phyloP scores from a whole-genome alignment of 78 protist species.

The Chrysochromulina parva region DNA sequence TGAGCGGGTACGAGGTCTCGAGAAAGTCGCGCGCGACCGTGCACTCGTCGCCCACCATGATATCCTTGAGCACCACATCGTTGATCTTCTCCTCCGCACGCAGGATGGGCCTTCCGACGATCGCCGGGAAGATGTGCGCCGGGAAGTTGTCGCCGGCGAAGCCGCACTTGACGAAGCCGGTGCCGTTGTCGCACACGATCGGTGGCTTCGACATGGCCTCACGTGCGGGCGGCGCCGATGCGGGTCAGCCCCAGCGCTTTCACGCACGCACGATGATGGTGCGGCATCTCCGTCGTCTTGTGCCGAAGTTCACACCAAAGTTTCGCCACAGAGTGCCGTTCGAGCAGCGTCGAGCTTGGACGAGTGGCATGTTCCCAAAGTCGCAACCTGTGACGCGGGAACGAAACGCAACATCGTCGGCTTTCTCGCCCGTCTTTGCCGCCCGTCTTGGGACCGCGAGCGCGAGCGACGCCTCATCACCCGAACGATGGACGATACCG shows the following conservation, averaged over 20 bases:
- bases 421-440: too few species aligned
- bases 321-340: neutral
- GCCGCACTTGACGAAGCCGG: constrained; percentile 98
- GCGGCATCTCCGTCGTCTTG: too few species aligned
- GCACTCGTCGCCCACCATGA: constrained; percentile 98
- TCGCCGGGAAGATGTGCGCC: constrained; percentile 89
- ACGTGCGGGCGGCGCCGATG: too few species aligned
- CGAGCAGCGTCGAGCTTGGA: too few species aligned
- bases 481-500: too few species aligned
- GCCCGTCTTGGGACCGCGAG: too few species aligned
- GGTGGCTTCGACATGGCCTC: constrained; percentile 42
- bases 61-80: constrained; percentile 73
- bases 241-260: too few species aligned
- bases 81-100: constrained; percentile 86
- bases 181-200: constrained; percentile 96
- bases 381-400: too few species aligned
- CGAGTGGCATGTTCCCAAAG: too few species aligned
- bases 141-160: constrained; percentile 98
- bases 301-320: neutral
- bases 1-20: constrained; percentile 85
- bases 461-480: too few species aligned
- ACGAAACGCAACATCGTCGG: too few species aligned
- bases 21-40: constrained; percentile 69
- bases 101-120: constrained; percentile 97
- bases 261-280: too few species aligned